Percentiles rank a stretch among this genome's conserved stretches.
These are phyloP conservation scores for Chlorella sp. DNA, from an alignment of 139 green algal species.

Conservation along the genomic window DNA sequence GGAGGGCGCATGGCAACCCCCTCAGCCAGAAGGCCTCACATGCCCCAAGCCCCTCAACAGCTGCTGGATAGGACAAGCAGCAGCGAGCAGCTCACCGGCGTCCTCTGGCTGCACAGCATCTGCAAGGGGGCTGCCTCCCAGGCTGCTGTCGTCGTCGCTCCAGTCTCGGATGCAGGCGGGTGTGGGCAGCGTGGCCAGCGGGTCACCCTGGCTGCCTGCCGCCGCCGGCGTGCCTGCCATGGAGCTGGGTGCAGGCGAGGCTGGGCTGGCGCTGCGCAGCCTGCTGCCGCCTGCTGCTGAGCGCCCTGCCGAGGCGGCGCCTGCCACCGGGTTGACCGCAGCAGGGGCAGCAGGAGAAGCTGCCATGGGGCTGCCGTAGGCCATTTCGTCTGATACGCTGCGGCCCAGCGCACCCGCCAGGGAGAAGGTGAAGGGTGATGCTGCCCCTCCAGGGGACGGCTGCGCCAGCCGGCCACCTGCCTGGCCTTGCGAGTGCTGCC, in stretches of 20 bases:
- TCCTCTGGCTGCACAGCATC: not conserved
- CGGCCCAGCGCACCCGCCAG: not conserved
- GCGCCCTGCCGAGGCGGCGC: not conserved
- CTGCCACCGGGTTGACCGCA: not conserved
- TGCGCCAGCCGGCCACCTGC: not conserved
- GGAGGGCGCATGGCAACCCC: no score
- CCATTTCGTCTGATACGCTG: not conserved
- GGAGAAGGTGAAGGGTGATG: not conserved
- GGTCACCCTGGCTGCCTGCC: not conserved
- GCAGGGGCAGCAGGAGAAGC: not conserved
- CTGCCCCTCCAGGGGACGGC: not conserved
- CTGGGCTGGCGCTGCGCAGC: not conserved
- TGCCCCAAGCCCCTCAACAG: no score
- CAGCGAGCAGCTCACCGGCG: not conserved
- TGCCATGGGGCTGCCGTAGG: constrained; percentile 15
- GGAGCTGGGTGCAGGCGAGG: not conserved
- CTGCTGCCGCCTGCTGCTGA: not conserved
- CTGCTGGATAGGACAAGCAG: not conserved
- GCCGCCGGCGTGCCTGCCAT: not conserved
- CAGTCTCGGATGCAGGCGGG: constrained; percentile 18
- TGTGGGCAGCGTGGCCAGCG: constrained; percentile 9
- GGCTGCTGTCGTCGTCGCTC: constrained; percentile 6
- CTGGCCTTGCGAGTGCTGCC: not conserved
- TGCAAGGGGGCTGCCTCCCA: not conserved
- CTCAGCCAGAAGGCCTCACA: no score